phyloP scores from a whole-genome alignment of 768 basidiomycete species.

The Pleurotus tuoliensis region DNA sequence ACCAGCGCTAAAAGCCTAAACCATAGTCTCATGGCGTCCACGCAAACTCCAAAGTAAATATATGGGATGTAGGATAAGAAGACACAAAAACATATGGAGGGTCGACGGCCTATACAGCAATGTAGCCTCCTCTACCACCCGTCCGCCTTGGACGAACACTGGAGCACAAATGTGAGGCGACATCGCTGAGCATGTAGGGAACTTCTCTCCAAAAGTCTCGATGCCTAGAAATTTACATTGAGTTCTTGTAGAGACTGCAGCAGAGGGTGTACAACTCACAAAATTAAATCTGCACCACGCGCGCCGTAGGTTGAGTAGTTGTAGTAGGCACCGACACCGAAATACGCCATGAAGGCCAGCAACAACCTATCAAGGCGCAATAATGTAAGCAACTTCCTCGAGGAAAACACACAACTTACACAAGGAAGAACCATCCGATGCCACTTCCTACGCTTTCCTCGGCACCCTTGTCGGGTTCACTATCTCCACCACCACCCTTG shows the following conservation, averaged over 20 bases:
- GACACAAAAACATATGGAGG: too few relatives aligned
- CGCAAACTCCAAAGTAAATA: too few relatives aligned
- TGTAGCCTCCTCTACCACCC: slow-evolving; percentile 68
- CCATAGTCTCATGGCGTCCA: too few relatives aligned
- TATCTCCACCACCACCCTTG: slow-evolving; percentile 39
- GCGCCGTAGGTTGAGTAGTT: slow-evolving; percentile 89
- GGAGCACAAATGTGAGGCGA: slow-evolving; percentile 73
- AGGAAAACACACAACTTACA: slow-evolving; percentile 43
- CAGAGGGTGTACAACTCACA: slow-evolving; percentile 44
- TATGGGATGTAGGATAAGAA: too few relatives aligned
- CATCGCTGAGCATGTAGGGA: slow-evolving; percentile 79
- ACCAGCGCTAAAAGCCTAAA: too few relatives aligned
- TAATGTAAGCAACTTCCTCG: not conserved
- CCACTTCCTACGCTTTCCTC: slow-evolving; percentile 57
- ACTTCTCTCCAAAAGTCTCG: slow-evolving; percentile 91
- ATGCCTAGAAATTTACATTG: slow-evolving; percentile 45
- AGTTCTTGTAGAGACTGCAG: not conserved
- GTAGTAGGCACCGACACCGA: slow-evolving; percentile 78
- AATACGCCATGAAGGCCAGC: slow-evolving; percentile 65
- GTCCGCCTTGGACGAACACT: slow-evolving; percentile 63
- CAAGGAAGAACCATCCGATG: slow-evolving; percentile 85
- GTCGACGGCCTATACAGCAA: slow-evolving; percentile 50
- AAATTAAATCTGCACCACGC: slow-evolving; percentile 76
- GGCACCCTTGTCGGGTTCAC: slow-evolving; percentile 20
- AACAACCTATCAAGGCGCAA: slow-evolving; percentile 40